Evolutionary conservation across 2,329 filamentous ascomycete species (phyloP).

Genomic region (Trichoderma sp.): DNA sequence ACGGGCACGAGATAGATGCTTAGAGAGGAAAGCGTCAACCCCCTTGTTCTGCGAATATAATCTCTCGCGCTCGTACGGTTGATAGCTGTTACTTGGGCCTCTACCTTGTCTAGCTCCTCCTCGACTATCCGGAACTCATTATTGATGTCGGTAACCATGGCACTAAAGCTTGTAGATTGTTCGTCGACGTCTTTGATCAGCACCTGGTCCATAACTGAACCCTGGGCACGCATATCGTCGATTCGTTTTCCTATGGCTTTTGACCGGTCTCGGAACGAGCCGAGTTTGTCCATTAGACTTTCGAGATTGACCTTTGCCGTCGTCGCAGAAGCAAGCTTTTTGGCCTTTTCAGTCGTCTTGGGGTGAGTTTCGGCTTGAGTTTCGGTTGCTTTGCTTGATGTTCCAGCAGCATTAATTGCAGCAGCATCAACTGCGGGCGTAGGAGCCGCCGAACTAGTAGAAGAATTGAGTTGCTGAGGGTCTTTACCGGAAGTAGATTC

Average conservation of each 20-base stretch:
- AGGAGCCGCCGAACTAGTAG: neutral
- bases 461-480: neutral
- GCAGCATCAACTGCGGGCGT: neutral
- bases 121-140: conserved; percentile 42
- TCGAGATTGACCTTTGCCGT: conserved; percentile 41
- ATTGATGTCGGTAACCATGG: conserved; percentile 42
- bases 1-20: conserved; percentile 63
- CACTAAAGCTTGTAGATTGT: conserved; percentile 38
- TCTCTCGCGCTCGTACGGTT: conserved; percentile 44
- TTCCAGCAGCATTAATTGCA: neutral
- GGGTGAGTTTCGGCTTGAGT: neutral
- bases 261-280: conserved; percentile 40
- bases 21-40: conserved; percentile 59
- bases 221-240: conserved; percentile 35
- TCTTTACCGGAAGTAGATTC: neutral
- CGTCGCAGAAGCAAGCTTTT: conserved; percentile 34
- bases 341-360: conserved; percentile 19
- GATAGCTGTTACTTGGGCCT: neutral
- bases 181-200: conserved; percentile 32
- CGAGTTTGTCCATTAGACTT: conserved; percentile 41
- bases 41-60: conserved; percentile 62
- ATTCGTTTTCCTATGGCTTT: conserved; percentile 40
- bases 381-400: neutral
- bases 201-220: conserved; percentile 34
- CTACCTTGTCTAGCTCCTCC: conserved; percentile 40